phyloP scores from a whole-genome alignment of 192 early-diverging fungal species.

The Coemansia sp. region DNA sequence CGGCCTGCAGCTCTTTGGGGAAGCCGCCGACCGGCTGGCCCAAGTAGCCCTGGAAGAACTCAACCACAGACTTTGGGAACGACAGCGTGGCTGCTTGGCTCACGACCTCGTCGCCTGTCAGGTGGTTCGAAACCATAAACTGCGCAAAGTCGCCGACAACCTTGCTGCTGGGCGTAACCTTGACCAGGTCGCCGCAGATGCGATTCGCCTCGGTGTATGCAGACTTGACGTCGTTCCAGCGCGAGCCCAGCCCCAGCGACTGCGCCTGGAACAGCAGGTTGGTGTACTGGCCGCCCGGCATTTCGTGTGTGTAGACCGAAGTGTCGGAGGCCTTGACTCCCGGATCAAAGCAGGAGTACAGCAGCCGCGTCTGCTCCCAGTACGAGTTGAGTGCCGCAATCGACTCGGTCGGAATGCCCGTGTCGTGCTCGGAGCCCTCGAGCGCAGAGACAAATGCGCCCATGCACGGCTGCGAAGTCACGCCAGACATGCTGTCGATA shows the following conservation, averaged over 20 bases:
- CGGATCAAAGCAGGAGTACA: constrained; percentile 96
- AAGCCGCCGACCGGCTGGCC: constrained; percentile 95
- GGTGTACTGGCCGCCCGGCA: constrained; percentile 98
- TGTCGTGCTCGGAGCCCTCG: constrained; percentile 75
- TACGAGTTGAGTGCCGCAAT: constrained; percentile 86
- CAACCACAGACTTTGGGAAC: constrained; percentile 92
- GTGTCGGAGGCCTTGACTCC: constrained; percentile 86
- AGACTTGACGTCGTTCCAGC: constrained; percentile 92
- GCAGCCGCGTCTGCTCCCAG: constrained; percentile 93
- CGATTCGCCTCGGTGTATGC: constrained; percentile 89
- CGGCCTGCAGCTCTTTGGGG: constrained; percentile 81
- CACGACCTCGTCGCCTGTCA: constrained; percentile 71
- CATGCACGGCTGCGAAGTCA: constrained; percentile 97
- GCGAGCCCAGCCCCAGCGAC: constrained; percentile 87
- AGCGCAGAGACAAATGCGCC: constrained; percentile 88
- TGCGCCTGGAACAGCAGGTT: constrained; percentile 98
- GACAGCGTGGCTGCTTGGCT: constrained; percentile 76
- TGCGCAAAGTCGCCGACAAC: constrained; percentile 98
- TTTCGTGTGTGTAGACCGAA: constrained; percentile 93
- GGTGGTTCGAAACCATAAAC: constrained; percentile 93
- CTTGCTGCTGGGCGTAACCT: constrained; percentile 98
- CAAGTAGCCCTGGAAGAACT: constrained; percentile 96
- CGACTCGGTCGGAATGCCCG: constrained; percentile 80
- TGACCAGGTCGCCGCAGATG: constrained; percentile 93
- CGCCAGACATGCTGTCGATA: constrained; percentile 91